Conservation (phyloP, 805 yeast genomes). For the Teunomyces aglyptinius region DNA sequence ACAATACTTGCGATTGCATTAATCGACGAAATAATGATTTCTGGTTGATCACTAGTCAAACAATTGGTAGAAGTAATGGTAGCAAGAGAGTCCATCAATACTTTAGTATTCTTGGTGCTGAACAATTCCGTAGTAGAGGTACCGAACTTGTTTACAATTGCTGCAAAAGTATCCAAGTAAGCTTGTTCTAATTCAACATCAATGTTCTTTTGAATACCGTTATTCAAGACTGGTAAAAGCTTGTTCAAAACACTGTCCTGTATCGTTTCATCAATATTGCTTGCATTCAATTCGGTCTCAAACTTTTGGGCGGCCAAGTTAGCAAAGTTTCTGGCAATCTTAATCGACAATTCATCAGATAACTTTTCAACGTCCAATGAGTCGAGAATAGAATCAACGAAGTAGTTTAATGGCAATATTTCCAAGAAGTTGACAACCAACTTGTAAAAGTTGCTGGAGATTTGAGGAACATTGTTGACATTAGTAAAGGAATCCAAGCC, state of each 20-base stretch:
- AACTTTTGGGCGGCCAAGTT: conserved; percentile 65
- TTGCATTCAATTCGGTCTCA: conserved; percentile 58
- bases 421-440: conserved; percentile 63
- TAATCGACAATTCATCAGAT: conserved; percentile 41
- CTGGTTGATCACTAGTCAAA: conserved; percentile 54
- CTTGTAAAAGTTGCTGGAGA: conserved; percentile 46
- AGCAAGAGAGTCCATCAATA: conserved; percentile 49
- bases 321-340: conserved; percentile 61
- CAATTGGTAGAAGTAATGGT: conserved; percentile 51
- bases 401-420: conserved; percentile 72
- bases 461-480: conserved; percentile 14
- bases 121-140: conserved; percentile 19
- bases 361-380: conserved; percentile 32
- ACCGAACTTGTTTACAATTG: conserved; percentile 63
- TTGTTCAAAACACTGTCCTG: conserved; percentile 51
- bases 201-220: conserved; percentile 30
- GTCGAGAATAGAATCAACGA: conserved; percentile 56
- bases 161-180: conserved; percentile 64
- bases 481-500: conserved; percentile 36
- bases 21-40: conserved; percentile 69
- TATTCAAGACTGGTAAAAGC: conserved; percentile 50
- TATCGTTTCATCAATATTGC: conserved; percentile 36
- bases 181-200: conserved; percentile 61
- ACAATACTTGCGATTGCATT: conserved; percentile 69
- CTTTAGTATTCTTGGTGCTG: conserved; percentile 42